Evolutionary conservation across 768 basidiomycete genomes (phyloP).

Genomic region (Imleria badia): DNA sequence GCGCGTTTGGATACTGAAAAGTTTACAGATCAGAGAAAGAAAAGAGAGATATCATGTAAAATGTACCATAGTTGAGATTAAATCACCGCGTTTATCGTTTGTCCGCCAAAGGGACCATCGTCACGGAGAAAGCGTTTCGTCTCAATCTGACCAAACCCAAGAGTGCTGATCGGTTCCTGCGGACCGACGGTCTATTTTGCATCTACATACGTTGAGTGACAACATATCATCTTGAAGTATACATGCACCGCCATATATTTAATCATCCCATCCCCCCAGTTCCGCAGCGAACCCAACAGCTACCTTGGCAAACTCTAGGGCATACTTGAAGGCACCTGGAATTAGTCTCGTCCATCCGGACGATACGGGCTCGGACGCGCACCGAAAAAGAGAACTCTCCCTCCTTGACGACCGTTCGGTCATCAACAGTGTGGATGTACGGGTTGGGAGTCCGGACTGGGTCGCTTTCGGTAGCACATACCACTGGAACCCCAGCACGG

Average conservation of each 20-base stretch:
- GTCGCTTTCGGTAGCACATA: conserved; percentile 45
- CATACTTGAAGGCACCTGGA: conserved; percentile 34
- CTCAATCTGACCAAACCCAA: no score
- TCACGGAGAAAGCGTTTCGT: background rate
- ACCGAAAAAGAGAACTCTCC: conserved; percentile 46
- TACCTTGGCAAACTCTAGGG: conserved; percentile 60
- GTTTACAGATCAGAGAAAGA: background rate
- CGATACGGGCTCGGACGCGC: background rate
- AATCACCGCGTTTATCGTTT: background rate
- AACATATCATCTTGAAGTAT: background rate
- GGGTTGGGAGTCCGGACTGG: conserved; percentile 43
- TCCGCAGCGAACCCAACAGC: conserved; percentile 59
- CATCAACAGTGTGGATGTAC: conserved; percentile 36
- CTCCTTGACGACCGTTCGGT: conserved; percentile 22
- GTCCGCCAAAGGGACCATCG: no score
- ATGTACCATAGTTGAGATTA: background rate
- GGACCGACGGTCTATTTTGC: background rate
- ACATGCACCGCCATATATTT: background rate
- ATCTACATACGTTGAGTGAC: background rate
- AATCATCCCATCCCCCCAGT: conserved; percentile 30
- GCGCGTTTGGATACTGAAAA: conserved; percentile 10
- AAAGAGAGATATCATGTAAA: background rate
- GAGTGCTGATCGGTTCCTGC: background rate
- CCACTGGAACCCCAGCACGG: conserved; percentile 39
- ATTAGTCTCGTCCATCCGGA: background rate